Conservation (phyloP, 140 eudicot genomes). For the Ambrosia hybrid region DNA sequence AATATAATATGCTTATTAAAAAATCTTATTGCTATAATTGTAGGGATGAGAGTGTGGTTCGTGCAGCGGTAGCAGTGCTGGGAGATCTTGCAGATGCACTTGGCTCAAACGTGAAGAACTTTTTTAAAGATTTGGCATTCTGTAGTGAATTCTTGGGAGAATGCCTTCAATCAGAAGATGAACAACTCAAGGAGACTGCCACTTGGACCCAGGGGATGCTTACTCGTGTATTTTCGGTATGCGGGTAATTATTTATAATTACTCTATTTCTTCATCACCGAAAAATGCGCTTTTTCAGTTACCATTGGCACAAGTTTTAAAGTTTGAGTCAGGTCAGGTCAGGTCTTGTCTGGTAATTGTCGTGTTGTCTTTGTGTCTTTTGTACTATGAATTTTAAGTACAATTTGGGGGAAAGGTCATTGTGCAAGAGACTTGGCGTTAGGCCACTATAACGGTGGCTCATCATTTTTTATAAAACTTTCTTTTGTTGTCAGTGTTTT, state of each 20-base stretch:
- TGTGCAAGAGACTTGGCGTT: conserved; percentile 20
- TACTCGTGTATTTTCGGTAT: conserved; percentile 49
- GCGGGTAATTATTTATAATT: conserved; percentile 29
- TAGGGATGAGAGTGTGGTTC: conserved; percentile 77
- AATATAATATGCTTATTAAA: too few relatives aligned
- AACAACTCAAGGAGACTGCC: conserved; percentile 79
- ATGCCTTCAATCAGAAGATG: conserved; percentile 73
- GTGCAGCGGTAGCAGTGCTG: conserved; percentile 71
- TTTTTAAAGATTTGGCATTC: conserved; percentile 45
- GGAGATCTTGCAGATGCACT: conserved; percentile 92
- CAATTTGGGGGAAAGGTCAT: neutral
- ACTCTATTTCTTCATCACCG: neutral
- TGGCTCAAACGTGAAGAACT: conserved; percentile 53
- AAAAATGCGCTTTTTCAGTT: conserved; percentile 17
- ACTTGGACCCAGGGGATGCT: conserved; percentile 85
- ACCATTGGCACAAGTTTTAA: neutral
- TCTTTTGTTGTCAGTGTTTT: neutral
- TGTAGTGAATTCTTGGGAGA: conserved; percentile 30
- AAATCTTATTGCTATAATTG: neutral
- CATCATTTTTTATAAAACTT: conserved; percentile 15
- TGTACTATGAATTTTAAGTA: conserved; percentile 25
- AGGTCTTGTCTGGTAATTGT: conserved; percentile 17
- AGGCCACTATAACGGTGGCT: conserved; percentile 19
- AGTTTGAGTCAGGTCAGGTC: conserved; percentile 11
- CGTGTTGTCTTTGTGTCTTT: neutral